phyloP scores from a whole-genome alignment of 139 green algal species.

The Desmodesmus armatus region DNA sequence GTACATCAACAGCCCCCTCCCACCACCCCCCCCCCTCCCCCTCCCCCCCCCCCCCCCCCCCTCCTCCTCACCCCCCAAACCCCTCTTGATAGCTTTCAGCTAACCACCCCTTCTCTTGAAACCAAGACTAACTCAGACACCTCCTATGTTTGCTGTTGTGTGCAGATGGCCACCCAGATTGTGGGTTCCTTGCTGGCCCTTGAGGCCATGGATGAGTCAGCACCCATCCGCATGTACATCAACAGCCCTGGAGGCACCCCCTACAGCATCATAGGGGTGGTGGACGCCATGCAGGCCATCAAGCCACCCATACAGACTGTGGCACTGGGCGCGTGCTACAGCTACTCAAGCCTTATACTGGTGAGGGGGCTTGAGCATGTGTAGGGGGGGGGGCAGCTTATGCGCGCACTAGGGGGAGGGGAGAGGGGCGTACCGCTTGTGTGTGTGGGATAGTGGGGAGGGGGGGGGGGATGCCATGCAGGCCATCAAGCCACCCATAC shows the following conservation, averaged over 20 bases:
- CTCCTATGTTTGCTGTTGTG: background rate
- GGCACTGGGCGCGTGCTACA: conserved; percentile 80
- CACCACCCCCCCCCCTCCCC: too few relatives aligned
- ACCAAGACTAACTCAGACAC: too few relatives aligned
- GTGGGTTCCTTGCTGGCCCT: conserved; percentile 92
- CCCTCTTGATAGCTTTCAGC: too few relatives aligned
- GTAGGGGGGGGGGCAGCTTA: too few relatives aligned
- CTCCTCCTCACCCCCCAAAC: too few relatives aligned
- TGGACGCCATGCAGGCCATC: conserved; percentile 89
- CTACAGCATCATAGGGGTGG: conserved; percentile 87
- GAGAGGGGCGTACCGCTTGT: too few relatives aligned
- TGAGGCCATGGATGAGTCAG: conserved; percentile 81
- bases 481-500: conserved; percentile 81
- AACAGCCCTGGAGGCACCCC: conserved; percentile 85
- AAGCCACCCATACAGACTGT: conserved; percentile 86
- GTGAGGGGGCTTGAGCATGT: conserved; percentile 16
- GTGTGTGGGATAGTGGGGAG: conserved; percentile 55
- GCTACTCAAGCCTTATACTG: conserved; percentile 82
- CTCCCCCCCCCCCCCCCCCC: too few relatives aligned
- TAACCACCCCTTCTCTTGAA: too few relatives aligned
- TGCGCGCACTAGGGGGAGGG: too few relatives aligned
- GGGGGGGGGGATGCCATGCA: conserved; percentile 43
- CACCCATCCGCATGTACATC: conserved; percentile 97
- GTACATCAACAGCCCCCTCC: conserved; percentile 88
- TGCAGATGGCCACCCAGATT: conserved; percentile 80